Evolutionary conservation across 2,329 filamentous ascomycete species (phyloP).

Genomic region (Colletotrichum sp.): DNA sequence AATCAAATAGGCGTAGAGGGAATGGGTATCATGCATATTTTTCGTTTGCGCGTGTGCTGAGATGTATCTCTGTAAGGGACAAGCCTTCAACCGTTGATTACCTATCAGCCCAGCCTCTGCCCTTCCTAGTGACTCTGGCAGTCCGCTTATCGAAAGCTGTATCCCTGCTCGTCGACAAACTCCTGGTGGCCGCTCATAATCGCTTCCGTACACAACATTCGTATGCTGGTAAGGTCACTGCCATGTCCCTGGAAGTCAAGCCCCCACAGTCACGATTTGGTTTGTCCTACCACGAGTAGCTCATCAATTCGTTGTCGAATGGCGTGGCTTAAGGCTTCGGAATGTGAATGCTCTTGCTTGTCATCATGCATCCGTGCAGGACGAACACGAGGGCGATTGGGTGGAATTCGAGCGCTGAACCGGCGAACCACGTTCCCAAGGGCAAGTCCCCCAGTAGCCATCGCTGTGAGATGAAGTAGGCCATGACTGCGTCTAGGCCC

Average conservation of each 20-base stretch:
- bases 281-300: neutral
- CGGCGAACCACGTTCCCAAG: conserved; percentile 70
- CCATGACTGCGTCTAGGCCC: conserved; percentile 82
- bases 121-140: neutral
- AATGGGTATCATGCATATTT: conserved; percentile 15
- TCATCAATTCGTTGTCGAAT: neutral
- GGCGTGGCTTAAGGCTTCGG: conserved; percentile 72
- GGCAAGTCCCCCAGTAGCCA: conserved; percentile 84
- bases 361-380: conserved; percentile 91
- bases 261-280: neutral
- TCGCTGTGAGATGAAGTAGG: conserved; percentile 82
- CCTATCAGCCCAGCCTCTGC: neutral
- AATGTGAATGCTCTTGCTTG: conserved; percentile 92
- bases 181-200: neutral
- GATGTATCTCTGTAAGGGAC: neutral
- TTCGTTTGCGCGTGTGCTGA: neutral
- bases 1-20: neutral
- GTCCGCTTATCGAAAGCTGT: neutral
- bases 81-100: neutral
- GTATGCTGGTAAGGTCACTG: neutral
- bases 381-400: conserved; percentile 82
- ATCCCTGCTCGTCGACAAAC: neutral
- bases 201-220: neutral
- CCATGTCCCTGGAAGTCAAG: neutral
- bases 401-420: conserved; percentile 80